A percentile compares a stretch with the other conserved stretches of the same genome.
phyloP scores from a whole-genome alignment of 306 rosid genomes.

The Mucuna pruriens region DNA sequence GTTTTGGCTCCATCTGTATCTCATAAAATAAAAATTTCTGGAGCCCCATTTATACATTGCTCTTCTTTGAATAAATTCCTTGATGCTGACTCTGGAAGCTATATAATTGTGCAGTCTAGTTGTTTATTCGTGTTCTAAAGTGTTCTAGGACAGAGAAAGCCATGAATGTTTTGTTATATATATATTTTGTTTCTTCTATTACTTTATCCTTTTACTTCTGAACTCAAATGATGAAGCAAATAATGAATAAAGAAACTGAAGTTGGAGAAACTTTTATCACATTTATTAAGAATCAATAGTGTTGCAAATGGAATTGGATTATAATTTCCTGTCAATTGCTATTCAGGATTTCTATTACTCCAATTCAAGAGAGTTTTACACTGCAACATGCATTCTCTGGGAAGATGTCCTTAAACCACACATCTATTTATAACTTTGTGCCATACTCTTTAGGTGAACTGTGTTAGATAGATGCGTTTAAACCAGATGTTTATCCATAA shows the following conservation, averaged over 20 bases:
- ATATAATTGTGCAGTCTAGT: neutral
- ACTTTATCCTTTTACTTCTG: neutral
- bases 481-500: slow-evolving; percentile 3
- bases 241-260: neutral
- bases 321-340: neutral
- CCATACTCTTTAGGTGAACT: neutral
- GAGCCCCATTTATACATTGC: neutral
- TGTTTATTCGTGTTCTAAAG: neutral
- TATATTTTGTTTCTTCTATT: neutral
- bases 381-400: neutral
- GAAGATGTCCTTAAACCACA: neutral
- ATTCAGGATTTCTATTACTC: neutral
- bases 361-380: too few species aligned
- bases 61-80: neutral
- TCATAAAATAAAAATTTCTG: neutral
- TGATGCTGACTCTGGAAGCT: neutral
- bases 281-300: neutral
- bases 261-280: neutral
- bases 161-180: neutral
- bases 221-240: slow-evolving; percentile 10
- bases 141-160: neutral
- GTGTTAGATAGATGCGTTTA: neutral
- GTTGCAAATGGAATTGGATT: neutral
- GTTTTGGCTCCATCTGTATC: neutral
- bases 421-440: neutral